Evolutionary conservation across 202 grass and related monocot genomes (phyloP).

Genomic region (Carex sylvatica): DNA sequence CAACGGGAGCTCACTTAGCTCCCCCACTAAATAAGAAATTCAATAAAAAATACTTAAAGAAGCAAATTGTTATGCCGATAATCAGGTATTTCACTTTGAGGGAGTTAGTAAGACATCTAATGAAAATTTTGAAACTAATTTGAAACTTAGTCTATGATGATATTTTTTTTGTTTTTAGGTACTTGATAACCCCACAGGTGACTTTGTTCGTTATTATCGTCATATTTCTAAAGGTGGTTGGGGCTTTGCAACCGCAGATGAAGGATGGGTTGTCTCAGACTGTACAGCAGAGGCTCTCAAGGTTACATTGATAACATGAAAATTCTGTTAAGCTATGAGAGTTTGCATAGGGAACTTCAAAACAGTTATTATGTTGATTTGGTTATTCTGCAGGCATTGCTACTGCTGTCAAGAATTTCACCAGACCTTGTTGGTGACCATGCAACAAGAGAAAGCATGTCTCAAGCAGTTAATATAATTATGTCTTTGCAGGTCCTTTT

Average conservation of each 20-base stretch:
- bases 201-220: conserved; percentile 46
- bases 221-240: conserved; percentile 75
- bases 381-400: conserved; percentile 47
- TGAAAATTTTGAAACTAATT: neutral
- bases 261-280: conserved; percentile 68
- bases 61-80: neutral
- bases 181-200: conserved; percentile 52
- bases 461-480: no score
- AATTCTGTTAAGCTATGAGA: neutral
- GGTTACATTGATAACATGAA: conserved; percentile 35
- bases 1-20: no score
- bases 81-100: conserved; percentile 8
- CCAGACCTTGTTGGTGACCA: no score
- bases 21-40: neutral
- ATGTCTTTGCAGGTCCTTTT: no score
- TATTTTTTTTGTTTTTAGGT: conserved; percentile 46
- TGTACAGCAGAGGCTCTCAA: conserved; percentile 84
- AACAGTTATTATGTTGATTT: neutral
- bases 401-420: conserved; percentile 10
- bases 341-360: neutral
- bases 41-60: neutral
- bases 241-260: conserved; percentile 62
- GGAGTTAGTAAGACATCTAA: neutral
- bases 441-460: no score
- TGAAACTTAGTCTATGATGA: no score